phyloP scores from a whole-genome alignment of 352 stramenopile genomes.

The Pythium guiyangense region DNA sequence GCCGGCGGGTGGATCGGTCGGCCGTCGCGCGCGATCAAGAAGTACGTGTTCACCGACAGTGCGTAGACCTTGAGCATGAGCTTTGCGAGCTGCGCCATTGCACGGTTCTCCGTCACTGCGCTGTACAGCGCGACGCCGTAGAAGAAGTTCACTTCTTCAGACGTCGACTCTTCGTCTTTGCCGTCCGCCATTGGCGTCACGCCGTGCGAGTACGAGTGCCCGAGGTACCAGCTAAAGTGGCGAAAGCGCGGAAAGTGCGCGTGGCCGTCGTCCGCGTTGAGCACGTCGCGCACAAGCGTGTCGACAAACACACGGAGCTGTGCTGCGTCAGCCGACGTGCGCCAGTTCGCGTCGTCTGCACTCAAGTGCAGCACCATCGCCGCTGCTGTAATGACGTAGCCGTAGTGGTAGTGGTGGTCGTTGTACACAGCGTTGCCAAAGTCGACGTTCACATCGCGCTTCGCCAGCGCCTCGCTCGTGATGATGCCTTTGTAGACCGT shows the following conservation, averaged over 20 bases:
- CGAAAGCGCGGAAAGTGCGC: constrained; percentile 56
- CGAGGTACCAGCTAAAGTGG: constrained; percentile 60
- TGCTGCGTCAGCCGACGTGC: constrained; percentile 29
- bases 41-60: constrained; percentile 59
- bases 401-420: constrained; percentile 75
- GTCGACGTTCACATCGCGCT: constrained; percentile 66
- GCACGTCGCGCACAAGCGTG: constrained; percentile 50
- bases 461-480: constrained; percentile 42
- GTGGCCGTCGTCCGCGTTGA: constrained; percentile 24
- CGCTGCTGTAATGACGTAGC: constrained; percentile 52
- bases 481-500: constrained; percentile 68
- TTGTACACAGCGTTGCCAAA: constrained; percentile 75
- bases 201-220: constrained; percentile 65
- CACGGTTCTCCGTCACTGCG: constrained; percentile 36
- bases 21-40: constrained; percentile 41
- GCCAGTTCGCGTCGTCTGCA: constrained; percentile 28
- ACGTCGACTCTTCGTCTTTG: constrained; percentile 69
- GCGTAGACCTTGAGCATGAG: constrained; percentile 59
- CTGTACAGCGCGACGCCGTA: constrained; percentile 54
- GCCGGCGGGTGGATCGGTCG: constrained; percentile 38
- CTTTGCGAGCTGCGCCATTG: constrained; percentile 33
- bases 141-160: constrained; percentile 66
- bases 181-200: constrained; percentile 67
- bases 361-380: constrained; percentile 42
- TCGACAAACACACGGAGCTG: constrained; percentile 35